Evolutionary conservation across 257 asterid species (phyloP), one percentile per base, ranked within the genome.

Genomic region (Echium plantagineum): DNA sequence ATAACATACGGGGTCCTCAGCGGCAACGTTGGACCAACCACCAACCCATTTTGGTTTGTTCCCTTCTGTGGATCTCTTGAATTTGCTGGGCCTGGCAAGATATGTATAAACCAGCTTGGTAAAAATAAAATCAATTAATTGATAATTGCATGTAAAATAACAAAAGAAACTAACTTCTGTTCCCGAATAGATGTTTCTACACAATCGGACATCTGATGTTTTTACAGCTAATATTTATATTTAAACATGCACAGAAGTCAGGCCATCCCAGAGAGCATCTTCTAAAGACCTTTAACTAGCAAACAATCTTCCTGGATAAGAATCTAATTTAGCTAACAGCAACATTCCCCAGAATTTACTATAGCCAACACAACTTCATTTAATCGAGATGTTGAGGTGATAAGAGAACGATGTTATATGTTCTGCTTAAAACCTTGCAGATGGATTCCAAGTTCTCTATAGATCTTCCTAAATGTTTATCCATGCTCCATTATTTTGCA

Each of bases 31-130:
- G 97, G 83, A 75, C 89, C 80, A 64, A 81, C 52, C 69, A 78
- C 84, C 70, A 85, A 70, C 71, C 81, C 87, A 58, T 66, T 76
- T 68, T 61, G 79, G 26, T 71, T 55, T 31, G 63, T 83, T 55
- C 74, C 83, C 74, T 77, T 78, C 57, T 71, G 83, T 54, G 52
- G 66, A 64, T 75, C 84, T 58, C 69, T 70, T 18, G 88, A 71
- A 68, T 69, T 74, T 70, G 80, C 96, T 57, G 99, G 94, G 65
- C 96, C 99, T 93, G 83, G 63, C 74, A 64, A 69, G 55, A 63
- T 16, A 57, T 65, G 51, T 61, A 57, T 68, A 61, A 48, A 52
- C 46, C 54, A 60, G 57, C 61, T 71, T 70, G 67, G 61, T 54
- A 52, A 35, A 66, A 66, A 46, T 15, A 21, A 53, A 13, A 13